Evolutionary conservation across 257 asterid genomes (phyloP).

Genomic region (Phtheirospermum japonicum): DNA sequence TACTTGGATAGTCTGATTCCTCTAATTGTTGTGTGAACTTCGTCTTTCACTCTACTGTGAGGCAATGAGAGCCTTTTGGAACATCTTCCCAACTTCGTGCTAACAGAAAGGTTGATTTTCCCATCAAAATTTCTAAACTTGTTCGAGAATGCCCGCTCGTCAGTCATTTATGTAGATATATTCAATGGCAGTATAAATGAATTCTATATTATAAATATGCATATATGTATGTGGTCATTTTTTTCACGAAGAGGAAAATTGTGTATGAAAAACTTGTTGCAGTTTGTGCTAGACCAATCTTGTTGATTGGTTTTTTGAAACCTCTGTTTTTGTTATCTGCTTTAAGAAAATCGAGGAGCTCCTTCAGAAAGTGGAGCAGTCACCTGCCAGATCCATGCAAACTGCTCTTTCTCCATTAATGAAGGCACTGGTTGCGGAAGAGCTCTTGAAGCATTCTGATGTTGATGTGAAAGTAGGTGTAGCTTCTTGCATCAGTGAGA

Average conservation of each 20-base stretch:
- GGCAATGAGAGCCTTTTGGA: slow-evolving; percentile 5
- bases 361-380: slow-evolving; percentile 88
- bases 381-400: slow-evolving; percentile 76
- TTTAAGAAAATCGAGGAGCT: slow-evolving; percentile 57
- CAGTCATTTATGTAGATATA: slow-evolving; percentile 6
- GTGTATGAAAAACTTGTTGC: slow-evolving; percentile 8
- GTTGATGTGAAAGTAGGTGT: slow-evolving; percentile 82
- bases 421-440: slow-evolving; percentile 58
- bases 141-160: slow-evolving; percentile 7
- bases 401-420: slow-evolving; percentile 64
- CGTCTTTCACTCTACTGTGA: slow-evolving; percentile 8
- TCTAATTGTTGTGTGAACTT: slow-evolving; percentile 5
- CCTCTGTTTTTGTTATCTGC: slow-evolving; percentile 21
- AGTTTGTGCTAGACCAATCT: slow-evolving; percentile 15
- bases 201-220: slow-evolving; percentile 6
- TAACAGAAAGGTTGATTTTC: slow-evolving; percentile 3
- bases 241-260: slow-evolving; percentile 7
- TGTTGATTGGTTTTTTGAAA: slow-evolving; percentile 1
- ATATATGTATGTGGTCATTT: not conserved
- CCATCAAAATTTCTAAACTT: slow-evolving; percentile 2
- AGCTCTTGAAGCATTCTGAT: slow-evolving; percentile 69
- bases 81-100: not conserved
- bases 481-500: slow-evolving; percentile 95
- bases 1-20: slow-evolving; percentile 1
- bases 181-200: not conserved